Base-by-base conservation (phyloP, 768 basidiomycete species). In the Amanita thiersii region DNA sequence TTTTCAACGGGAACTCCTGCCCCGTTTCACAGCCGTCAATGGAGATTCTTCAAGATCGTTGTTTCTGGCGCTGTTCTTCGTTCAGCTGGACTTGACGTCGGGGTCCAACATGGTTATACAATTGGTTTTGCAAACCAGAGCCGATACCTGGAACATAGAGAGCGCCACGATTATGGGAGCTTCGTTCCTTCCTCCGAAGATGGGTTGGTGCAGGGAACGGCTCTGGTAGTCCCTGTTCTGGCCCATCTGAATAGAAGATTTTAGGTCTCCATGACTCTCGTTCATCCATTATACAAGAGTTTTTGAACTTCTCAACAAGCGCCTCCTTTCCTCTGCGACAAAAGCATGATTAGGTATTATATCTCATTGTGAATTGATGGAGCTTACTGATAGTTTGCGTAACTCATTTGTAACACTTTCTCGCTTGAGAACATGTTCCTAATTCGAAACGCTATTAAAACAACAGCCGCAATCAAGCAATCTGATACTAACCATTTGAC, bases 381-480 rank as follows among this genome's bases (percentile, higher is more conserved):
- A 12, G 70, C 86, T 40, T 47, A 89, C 88, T 92, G 89, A 54
- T 87, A 90, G 50, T 88, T 91, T 2, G 90, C 91, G 55, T 91
- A 93, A 50, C 83, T 85, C 82, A 91, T 88, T 52, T 91, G 84
- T 39, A 91, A 61, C 6, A 90, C 80, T 54, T 93, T 93, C 60
- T 92, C 86, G 47, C 86, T 89, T 6, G 85, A 85, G 56, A 87
- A 91, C 79, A 88, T 80, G 55, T 93, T 91, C 87, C 86, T 89
- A 56, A 11, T 17, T 14, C 39, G 47, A 17, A 30, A 40, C 40
- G 23, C 40, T n/a, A 17, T 24, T 24, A 38, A 24, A 24, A 17
- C 19, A 12, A 11, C 4, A 2, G 8, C 31, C 8, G 5, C 20
- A 15, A 18, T 10, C 40, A 5, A 28, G 17, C 4, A 21, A 21